Evolutionary conservation across 495 filamentous ascomycete genomes (phyloP), one percentile per base, ranked within the genome.

Genomic region (Xylaria palmicola): DNA sequence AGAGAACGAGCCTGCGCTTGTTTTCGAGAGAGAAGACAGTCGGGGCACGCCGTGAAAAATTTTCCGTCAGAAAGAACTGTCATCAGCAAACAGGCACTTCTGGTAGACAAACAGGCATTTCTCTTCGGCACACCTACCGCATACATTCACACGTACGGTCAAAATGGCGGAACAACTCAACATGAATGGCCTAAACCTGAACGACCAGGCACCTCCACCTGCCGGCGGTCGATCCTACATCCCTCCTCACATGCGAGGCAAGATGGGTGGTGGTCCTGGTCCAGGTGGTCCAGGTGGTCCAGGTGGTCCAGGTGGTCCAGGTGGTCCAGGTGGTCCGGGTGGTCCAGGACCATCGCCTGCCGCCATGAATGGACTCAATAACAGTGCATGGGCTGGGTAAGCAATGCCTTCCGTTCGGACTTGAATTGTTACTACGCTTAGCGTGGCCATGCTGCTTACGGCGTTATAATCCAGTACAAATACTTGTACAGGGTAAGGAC

Each of bases 151-250:
- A n/a, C 53, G 30, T 1, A n/a, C 57, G 49, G 34, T 62, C 60
- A 67, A 56, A 66, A 98, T 98, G 94, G 93, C 94, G 76, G 92
- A 97, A 76, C 87, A 95, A 79, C 86, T 98, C 66, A 91, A 92
- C 75, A 93, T 97, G 89, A 86, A 84, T 75, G 87, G 88, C 73
- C 81, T 96, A 70, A 88, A 82, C 73, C 81, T 97, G 65, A 67
- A 62, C 52, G 86, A 89, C 72, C 89, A 90, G 68, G 75, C 79
- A 65, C 82, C 81, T 62, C 65, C 72, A 32, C 68, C 70, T 44
- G 76, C 76, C 52, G 90, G 90, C 66, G 60, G 51, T 50, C 51
- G 60, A 56, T 86, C 94, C 48, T 98, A 98, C 81, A 96, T 98
- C 72, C 94, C 94, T 66, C 94, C 94, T 73, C 94, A 98, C 74